Percentiles rank a stretch among this genome's conserved stretches.
These are phyloP conservation scores for Talaromyces proteolyticus DNA, from an alignment of 495 filamentous ascomycete species.

Conservation along the genomic window DNA sequence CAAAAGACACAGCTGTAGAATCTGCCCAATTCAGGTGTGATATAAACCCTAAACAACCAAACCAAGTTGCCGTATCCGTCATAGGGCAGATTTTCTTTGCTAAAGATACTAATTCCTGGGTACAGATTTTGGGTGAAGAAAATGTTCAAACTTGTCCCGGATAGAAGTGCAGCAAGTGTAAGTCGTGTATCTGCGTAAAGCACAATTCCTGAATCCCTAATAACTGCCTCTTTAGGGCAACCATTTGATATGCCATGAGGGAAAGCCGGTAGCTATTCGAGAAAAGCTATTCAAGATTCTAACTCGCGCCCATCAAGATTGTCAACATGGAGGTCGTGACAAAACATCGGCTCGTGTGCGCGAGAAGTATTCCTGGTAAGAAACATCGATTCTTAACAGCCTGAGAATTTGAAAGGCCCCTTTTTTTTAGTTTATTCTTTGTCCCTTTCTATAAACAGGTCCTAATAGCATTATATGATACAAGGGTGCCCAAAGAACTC, in stretches of 20 bases:
- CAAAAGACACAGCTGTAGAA: constrained; percentile 52
- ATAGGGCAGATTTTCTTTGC: too few species aligned
- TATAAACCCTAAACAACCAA: too few species aligned
- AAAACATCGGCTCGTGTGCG: constrained; percentile 55
- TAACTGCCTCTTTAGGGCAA: constrained; percentile 18
- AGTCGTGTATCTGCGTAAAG: too few species aligned
- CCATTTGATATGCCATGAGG: constrained; percentile 51
- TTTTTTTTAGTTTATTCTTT: too few species aligned
- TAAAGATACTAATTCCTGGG: background rate
- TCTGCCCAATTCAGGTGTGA: constrained; percentile 50
- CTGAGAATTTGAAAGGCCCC: background rate
- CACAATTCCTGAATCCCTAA: too few species aligned
- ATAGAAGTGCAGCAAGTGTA: constrained; percentile 16
- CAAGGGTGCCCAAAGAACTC: constrained; percentile 52
- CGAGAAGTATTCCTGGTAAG: constrained; percentile 52
- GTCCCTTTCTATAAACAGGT: background rate
- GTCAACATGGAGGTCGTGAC: constrained; percentile 54
- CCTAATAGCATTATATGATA: constrained; percentile 1
- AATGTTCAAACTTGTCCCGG: constrained; percentile 48
- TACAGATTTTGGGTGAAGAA: constrained; percentile 55
- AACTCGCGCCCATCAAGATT: constrained; percentile 50
- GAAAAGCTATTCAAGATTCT: constrained; percentile 53
- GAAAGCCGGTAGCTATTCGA: constrained; percentile 55
- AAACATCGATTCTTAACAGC: background rate
- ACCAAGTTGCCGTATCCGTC: too few species aligned